phyloP scores from a whole-genome alignment of 352 stramenopile species.

The Pelagophyceae sp. region DNA sequence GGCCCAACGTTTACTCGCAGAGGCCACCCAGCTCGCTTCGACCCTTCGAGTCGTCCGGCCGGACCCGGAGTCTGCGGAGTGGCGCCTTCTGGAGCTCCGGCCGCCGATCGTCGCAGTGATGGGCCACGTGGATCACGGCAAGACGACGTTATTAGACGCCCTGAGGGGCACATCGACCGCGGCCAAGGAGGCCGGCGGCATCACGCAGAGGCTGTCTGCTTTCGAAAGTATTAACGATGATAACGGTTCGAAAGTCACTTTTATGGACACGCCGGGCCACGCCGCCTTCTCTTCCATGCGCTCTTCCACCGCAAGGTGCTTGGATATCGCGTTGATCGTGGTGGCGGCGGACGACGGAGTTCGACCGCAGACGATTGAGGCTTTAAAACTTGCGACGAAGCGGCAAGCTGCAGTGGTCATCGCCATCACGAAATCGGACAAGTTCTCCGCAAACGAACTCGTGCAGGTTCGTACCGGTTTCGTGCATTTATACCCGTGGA shows the following conservation, averaged over 20 bases:
- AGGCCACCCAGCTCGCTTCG: background rate
- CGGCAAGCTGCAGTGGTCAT: conserved; percentile 44
- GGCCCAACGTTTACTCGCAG: background rate
- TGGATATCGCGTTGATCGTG: conserved; percentile 84
- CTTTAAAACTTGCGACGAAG: conserved; percentile 22
- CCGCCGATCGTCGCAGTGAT: conserved; percentile 89
- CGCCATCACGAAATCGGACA: conserved; percentile 24
- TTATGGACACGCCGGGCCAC: conserved; percentile 93
- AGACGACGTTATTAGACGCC: conserved; percentile 92
- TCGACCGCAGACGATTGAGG: conserved; percentile 81
- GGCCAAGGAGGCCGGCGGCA: conserved; percentile 75
- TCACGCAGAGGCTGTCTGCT: conserved; percentile 92
- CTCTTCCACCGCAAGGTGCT: conserved; percentile 73
- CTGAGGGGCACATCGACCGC: conserved; percentile 47
- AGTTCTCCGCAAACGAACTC: too few species aligned
- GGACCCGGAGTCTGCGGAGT: background rate
- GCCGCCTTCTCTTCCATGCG: conserved; percentile 92
- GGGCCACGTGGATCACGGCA: conserved; percentile 95
- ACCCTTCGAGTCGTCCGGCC: background rate
- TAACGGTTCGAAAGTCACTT: conserved; percentile 73
- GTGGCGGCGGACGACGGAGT: conserved; percentile 88
- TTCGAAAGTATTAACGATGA: conserved; percentile 76
- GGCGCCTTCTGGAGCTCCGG: conserved; percentile 42
- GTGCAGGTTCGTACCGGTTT: too few species aligned
- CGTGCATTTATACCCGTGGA: too few species aligned